Conservation (phyloP, 768 basidiomycete species). For the Gloeophyllum trabeum region DNA sequence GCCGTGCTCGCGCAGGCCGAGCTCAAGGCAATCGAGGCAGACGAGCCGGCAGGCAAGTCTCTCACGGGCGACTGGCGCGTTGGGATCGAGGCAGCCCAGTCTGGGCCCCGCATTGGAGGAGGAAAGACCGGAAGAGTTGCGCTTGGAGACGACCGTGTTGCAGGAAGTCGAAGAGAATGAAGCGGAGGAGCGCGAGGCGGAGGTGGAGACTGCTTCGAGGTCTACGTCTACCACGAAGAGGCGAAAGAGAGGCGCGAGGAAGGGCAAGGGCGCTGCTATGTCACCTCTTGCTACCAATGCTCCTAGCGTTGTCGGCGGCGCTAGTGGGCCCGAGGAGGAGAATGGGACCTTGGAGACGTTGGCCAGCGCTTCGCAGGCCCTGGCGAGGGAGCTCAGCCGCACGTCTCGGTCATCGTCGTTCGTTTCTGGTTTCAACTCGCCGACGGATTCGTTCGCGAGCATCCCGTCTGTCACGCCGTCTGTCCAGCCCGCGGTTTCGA, state of each 20-base stretch:
- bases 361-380: slow-evolving; percentile 68
- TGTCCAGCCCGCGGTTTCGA: slow-evolving; percentile 22
- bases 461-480: slow-evolving; percentile 28
- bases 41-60: slow-evolving; percentile 23
- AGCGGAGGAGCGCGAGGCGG: slow-evolving; percentile 28
- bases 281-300: slow-evolving; percentile 19
- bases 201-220: slow-evolving; percentile 32
- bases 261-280: slow-evolving; percentile 57
- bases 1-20: slow-evolving; percentile 62
- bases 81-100: slow-evolving; percentile 55
- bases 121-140: slow-evolving; percentile 26
- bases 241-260: slow-evolving; percentile 77
- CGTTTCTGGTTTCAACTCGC: slow-evolving; percentile 5
- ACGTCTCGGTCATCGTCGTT: slow-evolving; percentile 17
- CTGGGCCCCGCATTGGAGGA: slow-evolving; percentile 25
- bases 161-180: slow-evolving; percentile 22
- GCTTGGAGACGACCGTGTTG: slow-evolving; percentile 45
- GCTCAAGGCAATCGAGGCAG: slow-evolving; percentile 49
- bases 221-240: slow-evolving; percentile 68
- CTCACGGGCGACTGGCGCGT: slow-evolving; percentile 33
- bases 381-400: slow-evolving; percentile 77
- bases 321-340: slow-evolving; percentile 15
- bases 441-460: slow-evolving; percentile 12
- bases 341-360: slow-evolving; percentile 59
- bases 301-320: too few relatives aligned